Evolutionary conservation across 2,329 filamentous ascomycete genomes (phyloP), one percentile per base, ranked within the genome.

Genomic region (Penicillium fuscoglaucum): DNA sequence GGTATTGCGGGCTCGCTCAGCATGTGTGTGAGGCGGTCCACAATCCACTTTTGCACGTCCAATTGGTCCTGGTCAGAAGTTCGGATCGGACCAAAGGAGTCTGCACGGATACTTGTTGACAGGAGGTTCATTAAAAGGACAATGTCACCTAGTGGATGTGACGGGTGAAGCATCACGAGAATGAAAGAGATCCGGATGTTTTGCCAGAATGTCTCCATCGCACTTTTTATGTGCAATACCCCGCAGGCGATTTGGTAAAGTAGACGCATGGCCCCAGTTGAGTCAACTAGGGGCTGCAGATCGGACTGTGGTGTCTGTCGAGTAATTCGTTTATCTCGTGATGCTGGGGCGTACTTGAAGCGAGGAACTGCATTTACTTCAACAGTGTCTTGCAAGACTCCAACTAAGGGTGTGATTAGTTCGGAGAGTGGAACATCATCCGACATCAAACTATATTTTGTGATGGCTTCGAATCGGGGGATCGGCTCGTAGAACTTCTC

Each of bases 11-110:
- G 76, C 59, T 87, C 84, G 63, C 80, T 82, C 17, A 88, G 77
- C 24, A 88, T 75, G 53, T 79, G 81, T 1, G 83, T 83, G 6
- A 87, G 76, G 9, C 84, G 82, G 55, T 85, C 82, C 46, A 88
- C 75, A 28, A 84, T 79, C 61, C 78, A 78, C 33, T 74, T 74
- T 61, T 82, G 78, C 28, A 75, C 75, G 31, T 72, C 68, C 5
- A 64, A 54, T 59, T 80, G 78, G 52, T 77, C 72, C 41, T 72
- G 65, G 24, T 76, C 72, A 0, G 72, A 70, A 29, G 71, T 61
- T 43, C 72, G 64, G 50, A 87, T 83, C 19, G 83, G 79, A 0
- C 85, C 85, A 54, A 87, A 83, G 0, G 82, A 82, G 6, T 76
- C 70, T 2, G 77, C 61, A 1, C 83, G 77, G 8, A 83, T 78